These are phyloP conservation scores for Lophiotrema nucula DNA, from an alignment of 495 filamentous ascomycete genomes.

Conservation along the genomic window DNA sequence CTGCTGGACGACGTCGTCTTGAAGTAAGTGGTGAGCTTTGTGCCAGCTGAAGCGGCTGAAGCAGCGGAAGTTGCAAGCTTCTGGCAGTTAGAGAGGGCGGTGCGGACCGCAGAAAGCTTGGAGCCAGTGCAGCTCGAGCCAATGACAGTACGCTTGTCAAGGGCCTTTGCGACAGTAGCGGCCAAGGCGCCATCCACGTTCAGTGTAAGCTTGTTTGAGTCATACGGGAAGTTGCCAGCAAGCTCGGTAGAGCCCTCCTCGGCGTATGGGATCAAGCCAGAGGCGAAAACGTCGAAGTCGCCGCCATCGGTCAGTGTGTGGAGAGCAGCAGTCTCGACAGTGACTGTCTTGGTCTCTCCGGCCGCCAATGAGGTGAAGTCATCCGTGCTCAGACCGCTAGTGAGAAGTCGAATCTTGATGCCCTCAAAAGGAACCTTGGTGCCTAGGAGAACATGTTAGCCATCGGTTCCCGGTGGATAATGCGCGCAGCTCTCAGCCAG, in stretches of 20 bases:
- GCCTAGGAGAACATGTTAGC: conserved; percentile 37
- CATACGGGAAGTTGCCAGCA: conserved; percentile 43
- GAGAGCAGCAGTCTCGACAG: conserved; percentile 57
- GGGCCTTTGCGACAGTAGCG: conserved; percentile 42
- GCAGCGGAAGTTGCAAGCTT: conserved; percentile 54
- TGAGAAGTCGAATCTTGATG: conserved; percentile 52
- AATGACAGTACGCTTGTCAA: conserved; percentile 52
- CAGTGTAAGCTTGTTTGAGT: conserved; percentile 50
- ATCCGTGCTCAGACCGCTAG: conserved; percentile 48
- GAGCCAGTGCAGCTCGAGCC: conserved; percentile 50
- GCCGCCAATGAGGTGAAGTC: conserved; percentile 57
- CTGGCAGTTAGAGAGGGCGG: conserved; percentile 52
- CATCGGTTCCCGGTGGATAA: background rate
- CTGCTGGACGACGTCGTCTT: conserved; percentile 50
- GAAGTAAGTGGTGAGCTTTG: conserved; percentile 55
- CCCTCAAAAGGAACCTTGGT: conserved; percentile 57
- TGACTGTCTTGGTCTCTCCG: conserved; percentile 55
- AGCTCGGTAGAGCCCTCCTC: conserved; percentile 49
- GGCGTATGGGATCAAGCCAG: conserved; percentile 53
- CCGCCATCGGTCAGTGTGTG: conserved; percentile 55
- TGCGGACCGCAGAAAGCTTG: conserved; percentile 44
- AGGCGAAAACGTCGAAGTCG: conserved; percentile 48
- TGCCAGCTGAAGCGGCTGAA: conserved; percentile 51
- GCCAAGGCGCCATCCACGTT: conserved; percentile 53
- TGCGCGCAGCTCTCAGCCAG: background rate